phyloP scores from a whole-genome alignment of 257 asterid species.

The Cynanchum wilfordii region DNA sequence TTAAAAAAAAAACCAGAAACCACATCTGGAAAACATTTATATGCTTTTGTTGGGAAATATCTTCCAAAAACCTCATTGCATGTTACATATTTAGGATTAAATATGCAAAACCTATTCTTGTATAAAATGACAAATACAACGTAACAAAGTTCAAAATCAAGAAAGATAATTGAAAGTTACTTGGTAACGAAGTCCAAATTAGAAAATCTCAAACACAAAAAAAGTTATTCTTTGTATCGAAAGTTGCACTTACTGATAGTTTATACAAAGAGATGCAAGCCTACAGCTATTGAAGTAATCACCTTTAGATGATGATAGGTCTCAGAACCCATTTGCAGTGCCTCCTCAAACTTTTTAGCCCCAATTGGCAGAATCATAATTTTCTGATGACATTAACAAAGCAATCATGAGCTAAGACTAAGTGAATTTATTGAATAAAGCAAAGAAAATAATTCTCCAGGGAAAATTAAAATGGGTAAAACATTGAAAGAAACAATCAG shows the following conservation, averaged over 20 bases:
- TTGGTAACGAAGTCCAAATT: not conserved
- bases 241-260: not conserved
- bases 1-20: too few species aligned
- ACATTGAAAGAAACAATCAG: conserved; percentile 4
- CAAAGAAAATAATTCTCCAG: not conserved
- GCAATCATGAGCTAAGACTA: conserved; percentile 18
- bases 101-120: not conserved
- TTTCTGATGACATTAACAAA: conserved; percentile 47
- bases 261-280: not conserved
- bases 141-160: not conserved
- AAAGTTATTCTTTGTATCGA: not conserved
- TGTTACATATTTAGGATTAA: not conserved
- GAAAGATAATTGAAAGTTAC: not conserved
- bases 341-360: conserved; percentile 84
- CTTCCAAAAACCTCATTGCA: not conserved
- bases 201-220: not conserved
- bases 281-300: conserved; percentile 17
- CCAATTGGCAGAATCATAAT: conserved; percentile 90
- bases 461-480: not conserved
- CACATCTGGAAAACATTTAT: not conserved
- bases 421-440: not conserved
- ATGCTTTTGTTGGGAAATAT: not conserved
- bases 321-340: conserved; percentile 96
- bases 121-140: not conserved
- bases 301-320: conserved; percentile 96